Percentiles rank a stretch among this genome's conserved stretches.
These are phyloP conservation scores for Calonectria hawksworthii DNA, from an alignment of 2,329 filamentous ascomycete genomes.

Conservation along the genomic window DNA sequence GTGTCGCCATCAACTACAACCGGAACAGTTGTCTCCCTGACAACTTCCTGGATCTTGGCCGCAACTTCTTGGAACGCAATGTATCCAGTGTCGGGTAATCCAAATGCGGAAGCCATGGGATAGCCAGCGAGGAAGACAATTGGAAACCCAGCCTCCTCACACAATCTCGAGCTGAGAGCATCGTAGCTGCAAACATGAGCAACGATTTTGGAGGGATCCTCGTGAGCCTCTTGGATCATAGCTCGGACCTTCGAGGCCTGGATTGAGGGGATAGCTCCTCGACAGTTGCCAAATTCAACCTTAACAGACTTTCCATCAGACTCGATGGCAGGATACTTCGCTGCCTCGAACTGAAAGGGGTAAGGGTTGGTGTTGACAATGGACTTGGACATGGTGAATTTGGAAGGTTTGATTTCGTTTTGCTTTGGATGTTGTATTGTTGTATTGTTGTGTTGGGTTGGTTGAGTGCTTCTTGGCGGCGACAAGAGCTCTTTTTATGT, in stretches of 20 bases:
- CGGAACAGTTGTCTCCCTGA: conserved; percentile 54
- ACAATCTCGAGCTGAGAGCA: conserved; percentile 57
- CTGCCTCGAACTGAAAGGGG: conserved; percentile 46
- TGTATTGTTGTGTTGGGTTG: too few relatives aligned
- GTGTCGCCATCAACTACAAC: conserved; percentile 63
- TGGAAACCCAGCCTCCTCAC: conserved; percentile 61
- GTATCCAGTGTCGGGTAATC: conserved; percentile 63
- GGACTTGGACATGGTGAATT: conserved; percentile 32
- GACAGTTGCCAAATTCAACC: conserved; percentile 45
- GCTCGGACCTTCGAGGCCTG: conserved; percentile 55
- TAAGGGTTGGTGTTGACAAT: conserved; percentile 47
- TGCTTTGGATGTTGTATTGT: background rate
- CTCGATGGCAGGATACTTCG: background rate
- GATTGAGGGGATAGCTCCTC: conserved; percentile 53
- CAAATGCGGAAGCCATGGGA: conserved; percentile 55
- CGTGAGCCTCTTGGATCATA: conserved; percentile 56
- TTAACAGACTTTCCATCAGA: conserved; percentile 21
- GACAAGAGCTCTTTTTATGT: background rate
- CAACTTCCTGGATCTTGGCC: conserved; percentile 59
- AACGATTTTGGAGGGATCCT: conserved; percentile 58
- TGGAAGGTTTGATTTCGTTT: too few relatives aligned
- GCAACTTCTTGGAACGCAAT: conserved; percentile 63
- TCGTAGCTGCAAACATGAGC: conserved; percentile 60
- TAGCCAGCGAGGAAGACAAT: conserved; percentile 60
- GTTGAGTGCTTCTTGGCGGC: background rate